Percentiles rank a stretch among this genome's conserved stretches.
These are phyloP conservation scores for Rubia yunnanensis DNA, from an alignment of 257 asterid species.

Conservation along the genomic window DNA sequence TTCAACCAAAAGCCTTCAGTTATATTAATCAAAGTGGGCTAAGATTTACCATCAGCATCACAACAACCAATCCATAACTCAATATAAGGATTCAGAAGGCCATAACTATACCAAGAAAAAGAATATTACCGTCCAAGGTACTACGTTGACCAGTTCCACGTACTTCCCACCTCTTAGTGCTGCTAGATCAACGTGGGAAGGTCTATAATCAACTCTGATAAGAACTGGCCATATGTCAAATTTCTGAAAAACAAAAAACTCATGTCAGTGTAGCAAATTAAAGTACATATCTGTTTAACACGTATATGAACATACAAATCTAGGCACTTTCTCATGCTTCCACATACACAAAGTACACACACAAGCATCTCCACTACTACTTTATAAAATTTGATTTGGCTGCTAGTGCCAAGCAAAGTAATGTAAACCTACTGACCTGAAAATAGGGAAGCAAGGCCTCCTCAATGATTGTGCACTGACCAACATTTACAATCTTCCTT, in stretches of 20 bases:
- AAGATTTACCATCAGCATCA: background rate
- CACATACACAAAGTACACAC: background rate
- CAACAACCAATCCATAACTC: background rate
- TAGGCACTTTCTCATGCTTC: background rate
- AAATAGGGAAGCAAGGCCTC: conserved; percentile 94
- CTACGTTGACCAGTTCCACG: conserved; percentile 91
- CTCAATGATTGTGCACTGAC: conserved; percentile 35
- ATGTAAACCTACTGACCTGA: conserved; percentile 50
- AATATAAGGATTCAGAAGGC: background rate
- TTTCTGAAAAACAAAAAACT: conserved; percentile 52
- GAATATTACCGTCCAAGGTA: conserved; percentile 90
- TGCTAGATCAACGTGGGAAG: conserved; percentile 80
- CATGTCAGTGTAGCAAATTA: conserved; percentile 8
- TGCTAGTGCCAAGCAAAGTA: background rate
- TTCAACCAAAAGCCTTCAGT: background rate
- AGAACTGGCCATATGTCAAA: conserved; percentile 77
- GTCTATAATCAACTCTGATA: conserved; percentile 86
- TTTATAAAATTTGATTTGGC: background rate
- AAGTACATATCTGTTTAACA: background rate
- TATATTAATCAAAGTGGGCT: background rate
- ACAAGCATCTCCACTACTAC: background rate
- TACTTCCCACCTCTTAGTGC: conserved; percentile 94
- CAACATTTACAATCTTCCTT: conserved; percentile 31
- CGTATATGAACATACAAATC: background rate
- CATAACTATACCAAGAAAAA: background rate